Percentiles rank a stretch among this genome's conserved stretches.
Evolutionary conservation across 192 early-diverging fungal species (phyloP).

Genomic region (Gaertneriomyces semiglobifer): DNA sequence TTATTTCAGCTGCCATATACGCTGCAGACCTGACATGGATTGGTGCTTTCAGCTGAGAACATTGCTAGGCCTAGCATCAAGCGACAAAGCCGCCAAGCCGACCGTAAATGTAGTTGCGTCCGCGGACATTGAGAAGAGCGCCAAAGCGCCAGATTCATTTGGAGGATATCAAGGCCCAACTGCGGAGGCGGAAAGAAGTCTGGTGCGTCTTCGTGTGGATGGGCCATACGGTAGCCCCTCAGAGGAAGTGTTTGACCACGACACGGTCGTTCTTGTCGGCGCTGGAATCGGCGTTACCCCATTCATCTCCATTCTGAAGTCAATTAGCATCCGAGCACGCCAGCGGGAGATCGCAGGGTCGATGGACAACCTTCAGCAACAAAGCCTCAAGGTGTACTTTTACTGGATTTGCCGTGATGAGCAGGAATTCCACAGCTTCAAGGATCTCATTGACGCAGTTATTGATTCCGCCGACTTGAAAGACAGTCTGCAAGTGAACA

Average conservation of each 20-base stretch:
- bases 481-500: slow-evolving; percentile 25
- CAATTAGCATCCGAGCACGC: slow-evolving; percentile 18
- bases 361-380: not conserved
- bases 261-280: slow-evolving; percentile 35
- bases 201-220: slow-evolving; percentile 56
- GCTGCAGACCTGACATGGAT: slow-evolving; percentile 31
- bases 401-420: slow-evolving; percentile 40
- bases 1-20: slow-evolving; percentile 34
- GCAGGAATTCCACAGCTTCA: slow-evolving; percentile 34
- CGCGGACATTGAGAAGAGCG: not conserved
- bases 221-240: slow-evolving; percentile 70
- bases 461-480: slow-evolving; percentile 17
- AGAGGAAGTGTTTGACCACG: slow-evolving; percentile 38
- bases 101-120: not conserved
- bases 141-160: no score
- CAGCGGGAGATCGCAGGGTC: not conserved
- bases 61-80: slow-evolving; percentile 9
- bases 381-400: slow-evolving; percentile 32
- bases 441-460: slow-evolving; percentile 41
- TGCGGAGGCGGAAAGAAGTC: not conserved
- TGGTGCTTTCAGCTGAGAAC: slow-evolving; percentile 22
- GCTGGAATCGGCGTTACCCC: slow-evolving; percentile 41
- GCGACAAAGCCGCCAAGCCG: not conserved
- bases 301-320: slow-evolving; percentile 37
- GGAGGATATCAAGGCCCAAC: not conserved